Evolutionary conservation across 1,284 basidiomycete genomes (phyloP), one percentile per base, ranked within the genome.

Genomic region (Melampsora occidentalis): DNA sequence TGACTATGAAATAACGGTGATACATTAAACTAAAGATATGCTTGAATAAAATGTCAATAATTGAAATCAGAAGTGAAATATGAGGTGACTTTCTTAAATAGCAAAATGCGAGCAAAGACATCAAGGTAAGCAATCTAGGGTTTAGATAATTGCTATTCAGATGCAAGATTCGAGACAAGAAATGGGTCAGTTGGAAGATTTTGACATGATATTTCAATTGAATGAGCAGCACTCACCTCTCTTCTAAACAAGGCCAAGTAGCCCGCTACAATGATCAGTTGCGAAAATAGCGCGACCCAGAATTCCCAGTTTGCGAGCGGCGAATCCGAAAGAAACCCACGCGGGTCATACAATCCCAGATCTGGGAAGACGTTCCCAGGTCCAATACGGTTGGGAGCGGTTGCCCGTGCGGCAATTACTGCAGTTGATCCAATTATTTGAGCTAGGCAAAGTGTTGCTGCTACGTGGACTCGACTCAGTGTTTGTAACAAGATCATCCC

Each of bases 181-280:
- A 9, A 14, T 22, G 10, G 12, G 53, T 59, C 53, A 59, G 53
- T 25, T 25, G 22, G 7, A 59, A 18, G 53, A 28, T n/a, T 59
- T 18, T 59, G 53, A n/a, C 2, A 22, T 14, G 22, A 57, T 22
- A 57, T 9, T 9, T 9, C 1, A 57, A 57, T 22, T 22, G 28
- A 5, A 59, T 10, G 28, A 6, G 12, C 6, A 59, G 16, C 18
- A n/a, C 51, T 22, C 7, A 77, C 75, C 83, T 92, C 91, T 84
- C 91, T 91, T 82, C 91, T 89, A 83, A 92, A 96, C 88, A 95
- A 94, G 90, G 91, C 91, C 86, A 94, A 93, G 85, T 95, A 96
- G 28, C 93, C 93, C 78, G 90, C 84, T 75, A 94, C 91, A 81
- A 96, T 93, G 78, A 93, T 83, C 76, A 95, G 82, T 82, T 92